Evolutionary conservation across 2,329 filamentous ascomycete species (phyloP), one percentile per base, ranked within the genome.

Genomic region (Penicillium sp.): DNA sequence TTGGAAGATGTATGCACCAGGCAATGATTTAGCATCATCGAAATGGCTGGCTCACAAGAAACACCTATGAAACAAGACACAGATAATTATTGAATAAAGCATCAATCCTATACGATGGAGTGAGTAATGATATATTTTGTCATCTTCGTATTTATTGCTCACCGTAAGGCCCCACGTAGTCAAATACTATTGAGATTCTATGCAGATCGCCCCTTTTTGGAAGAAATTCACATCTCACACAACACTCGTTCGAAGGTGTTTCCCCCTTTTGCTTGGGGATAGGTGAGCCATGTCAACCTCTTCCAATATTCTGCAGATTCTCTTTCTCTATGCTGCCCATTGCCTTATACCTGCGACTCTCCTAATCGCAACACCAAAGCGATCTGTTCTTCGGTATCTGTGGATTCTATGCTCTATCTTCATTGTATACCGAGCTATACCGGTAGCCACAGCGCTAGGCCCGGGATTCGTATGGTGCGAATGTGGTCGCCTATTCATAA

Each of bases 391-490:
- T 13, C 55, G 57, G 24, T 59, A 55, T 13, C n/a, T 56, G 13
- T 45, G 48, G 1, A 53, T 60, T 10, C 48, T 53, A 40, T 48
- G 47, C 32, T 34, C 51, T 22, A 19, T 45, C 10, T 51, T 39
- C 2, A 51, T 54, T 47, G 46, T 45, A n/a, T 48, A 37, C 35
- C 21, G 26, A 10, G 43, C 42, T 8, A 41, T 43, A 39, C 35
- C 45, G 9, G 29, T 53, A 4, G 51, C 53, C 4, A 33, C 31
- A 28, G 42, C 33, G 1, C 24, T 55, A 4, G 53, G 53, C 6
- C 53, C 53, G 3, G 53, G 53, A 3, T 55, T 45, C n/a, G 26
- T 55, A 19, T 55, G 53, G 53, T 55, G 53, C 32, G 48, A 51
- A 51, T 42, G 31, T 15, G 43, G 7, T 21, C 48, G 48, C 12